phyloP scores from a whole-genome alignment of 495 filamentous ascomycete genomes.

The Hyaloscypha finlandica region DNA sequence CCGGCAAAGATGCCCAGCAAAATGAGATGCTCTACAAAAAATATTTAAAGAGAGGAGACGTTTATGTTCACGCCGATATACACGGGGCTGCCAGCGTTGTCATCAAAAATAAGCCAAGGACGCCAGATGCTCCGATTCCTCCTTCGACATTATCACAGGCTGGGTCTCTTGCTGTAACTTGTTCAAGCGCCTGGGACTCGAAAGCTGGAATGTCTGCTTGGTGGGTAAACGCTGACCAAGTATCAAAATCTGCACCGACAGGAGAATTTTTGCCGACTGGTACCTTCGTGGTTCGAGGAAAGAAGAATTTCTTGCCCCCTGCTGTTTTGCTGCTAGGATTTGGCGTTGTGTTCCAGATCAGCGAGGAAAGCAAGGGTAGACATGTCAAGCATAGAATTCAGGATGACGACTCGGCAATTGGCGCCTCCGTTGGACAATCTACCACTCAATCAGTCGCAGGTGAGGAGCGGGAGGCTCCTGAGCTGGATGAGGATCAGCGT shows the following conservation, averaged over 20 bases:
- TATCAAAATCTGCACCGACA: conserved; percentile 74
- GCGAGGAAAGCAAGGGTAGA: conserved; percentile 79
- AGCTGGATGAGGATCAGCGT: conserved; percentile 37
- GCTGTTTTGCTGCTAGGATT: conserved; percentile 87
- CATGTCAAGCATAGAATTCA: conserved; percentile 72
- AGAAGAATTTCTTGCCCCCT: conserved; percentile 88
- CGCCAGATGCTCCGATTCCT: conserved; percentile 79
- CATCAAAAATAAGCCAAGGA: conserved; percentile 78
- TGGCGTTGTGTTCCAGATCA: conserved; percentile 83
- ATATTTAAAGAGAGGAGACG: conserved; percentile 82
- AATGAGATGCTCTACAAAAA: conserved; percentile 86
- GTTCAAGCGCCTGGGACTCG: conserved; percentile 89
- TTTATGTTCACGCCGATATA: conserved; percentile 90
- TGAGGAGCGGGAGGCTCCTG: conserved; percentile 36
- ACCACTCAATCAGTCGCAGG: conserved; percentile 26
- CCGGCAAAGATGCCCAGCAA: conserved; percentile 85
- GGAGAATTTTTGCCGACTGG: conserved; percentile 82
- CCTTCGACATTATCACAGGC: conserved; percentile 91
- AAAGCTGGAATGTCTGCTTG: conserved; percentile 94
- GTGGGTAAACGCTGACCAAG: conserved; percentile 88
- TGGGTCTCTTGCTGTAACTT: conserved; percentile 77
- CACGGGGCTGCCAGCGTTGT: conserved; percentile 80
- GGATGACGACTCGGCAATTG: conserved; percentile 7
- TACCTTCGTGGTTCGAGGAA: conserved; percentile 75
- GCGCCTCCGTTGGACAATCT: background rate